Conservation (phyloP, 768 basidiomycete species). For the Ramaria rubella region DNA sequence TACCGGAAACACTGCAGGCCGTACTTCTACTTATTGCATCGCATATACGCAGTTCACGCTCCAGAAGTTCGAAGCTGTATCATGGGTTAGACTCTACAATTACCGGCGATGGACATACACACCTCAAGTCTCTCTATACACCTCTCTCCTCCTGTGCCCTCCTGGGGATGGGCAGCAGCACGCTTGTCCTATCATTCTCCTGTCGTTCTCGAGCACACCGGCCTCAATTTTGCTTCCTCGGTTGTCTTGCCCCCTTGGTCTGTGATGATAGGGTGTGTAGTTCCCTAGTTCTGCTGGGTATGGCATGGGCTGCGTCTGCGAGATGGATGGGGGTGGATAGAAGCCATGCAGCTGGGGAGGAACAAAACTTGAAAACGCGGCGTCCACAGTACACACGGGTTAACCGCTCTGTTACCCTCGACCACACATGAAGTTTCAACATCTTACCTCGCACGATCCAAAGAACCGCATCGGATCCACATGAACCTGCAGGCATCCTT, state of each 20-base stretch:
- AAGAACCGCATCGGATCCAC: too few relatives aligned
- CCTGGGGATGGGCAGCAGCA: constrained; percentile 5
- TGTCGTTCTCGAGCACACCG: background rate
- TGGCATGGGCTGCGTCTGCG: constrained; percentile 1
- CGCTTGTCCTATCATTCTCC: background rate
- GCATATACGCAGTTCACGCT: too few relatives aligned
- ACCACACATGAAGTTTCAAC: too few relatives aligned
- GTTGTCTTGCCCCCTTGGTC: background rate
- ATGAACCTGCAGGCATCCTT: too few relatives aligned
- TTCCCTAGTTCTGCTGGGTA: background rate
- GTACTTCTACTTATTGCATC: too few relatives aligned
- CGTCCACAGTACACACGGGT: background rate
- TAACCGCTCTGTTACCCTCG: too few relatives aligned
- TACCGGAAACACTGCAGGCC: too few relatives aligned
- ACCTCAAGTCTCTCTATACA: background rate
- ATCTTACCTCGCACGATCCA: too few relatives aligned
- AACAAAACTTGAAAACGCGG: too few relatives aligned
- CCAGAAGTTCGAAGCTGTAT: too few relatives aligned
- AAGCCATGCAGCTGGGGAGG: background rate
- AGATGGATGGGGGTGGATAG: constrained; percentile 7
- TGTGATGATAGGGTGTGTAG: background rate
- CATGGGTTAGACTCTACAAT: too few relatives aligned
- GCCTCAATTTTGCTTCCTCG: background rate
- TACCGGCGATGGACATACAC: too few relatives aligned
- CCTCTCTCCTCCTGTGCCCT: constrained; percentile 3